A percentile compares a stretch with the other conserved stretches of the same genome.
Evolutionary conservation across 176 grass and related monocot species (phyloP).

Genomic region (Alloteropsis semialata): DNA sequence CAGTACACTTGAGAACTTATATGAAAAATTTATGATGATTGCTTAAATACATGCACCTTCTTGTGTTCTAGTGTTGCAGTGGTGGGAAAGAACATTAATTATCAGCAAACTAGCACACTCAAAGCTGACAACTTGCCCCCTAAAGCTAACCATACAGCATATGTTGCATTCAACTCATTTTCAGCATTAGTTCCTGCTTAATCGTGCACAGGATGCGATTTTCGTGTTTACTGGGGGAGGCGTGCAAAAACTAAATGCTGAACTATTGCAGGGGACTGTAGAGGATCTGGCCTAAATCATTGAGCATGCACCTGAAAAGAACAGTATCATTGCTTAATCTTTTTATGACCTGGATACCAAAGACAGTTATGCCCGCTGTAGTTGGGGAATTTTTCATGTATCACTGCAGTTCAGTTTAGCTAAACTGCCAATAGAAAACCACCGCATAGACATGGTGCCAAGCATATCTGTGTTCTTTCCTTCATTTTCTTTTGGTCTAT

Average conservation of each 20-base stretch:
- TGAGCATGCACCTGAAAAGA: neutral
- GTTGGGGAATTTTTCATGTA: too few relatives aligned
- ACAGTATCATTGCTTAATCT: neutral
- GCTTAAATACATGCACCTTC: neutral
- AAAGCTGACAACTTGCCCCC: neutral
- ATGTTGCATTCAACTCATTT: neutral
- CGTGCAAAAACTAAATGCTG: neutral
- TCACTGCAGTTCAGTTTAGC: neutral
- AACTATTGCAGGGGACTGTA: neutral
- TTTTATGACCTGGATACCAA: neutral
- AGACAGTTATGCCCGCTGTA: neutral
- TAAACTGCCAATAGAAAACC: neutral
- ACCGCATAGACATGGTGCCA: neutral
- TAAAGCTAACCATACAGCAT: neutral
- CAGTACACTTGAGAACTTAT: neutral
- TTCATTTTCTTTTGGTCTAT: neutral
- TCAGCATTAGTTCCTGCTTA: slow-evolving; percentile 7
- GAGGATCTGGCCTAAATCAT: neutral
- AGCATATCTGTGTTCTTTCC: neutral
- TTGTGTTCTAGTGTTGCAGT: neutral
- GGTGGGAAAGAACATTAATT: slow-evolving; percentile 18
- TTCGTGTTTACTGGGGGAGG: slow-evolving; percentile 5
- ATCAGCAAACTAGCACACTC: slow-evolving; percentile 2
- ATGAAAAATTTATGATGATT: neutral
- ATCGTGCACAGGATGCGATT: slow-evolving; percentile 3